phyloP scores from a whole-genome alignment of 2,329 filamentous ascomycete genomes.

The Cercospora janseana region DNA sequence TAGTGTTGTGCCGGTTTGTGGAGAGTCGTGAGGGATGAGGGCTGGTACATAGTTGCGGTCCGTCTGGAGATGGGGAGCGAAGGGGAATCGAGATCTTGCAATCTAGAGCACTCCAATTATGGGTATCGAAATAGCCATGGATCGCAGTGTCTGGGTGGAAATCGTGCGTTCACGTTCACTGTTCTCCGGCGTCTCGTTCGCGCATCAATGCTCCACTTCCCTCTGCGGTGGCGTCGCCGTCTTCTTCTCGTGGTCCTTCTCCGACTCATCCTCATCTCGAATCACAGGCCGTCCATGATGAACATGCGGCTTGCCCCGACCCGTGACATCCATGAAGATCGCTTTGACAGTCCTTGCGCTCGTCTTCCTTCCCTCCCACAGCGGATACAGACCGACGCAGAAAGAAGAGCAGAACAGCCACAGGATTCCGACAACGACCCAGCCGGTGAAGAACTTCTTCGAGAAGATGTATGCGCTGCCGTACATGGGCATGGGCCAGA shows the following conservation, averaged over 20 bases:
- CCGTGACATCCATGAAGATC: slow-evolving; percentile 60
- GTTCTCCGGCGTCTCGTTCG: background rate
- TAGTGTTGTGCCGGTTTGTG: slow-evolving; percentile 2
- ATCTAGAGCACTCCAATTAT: no score
- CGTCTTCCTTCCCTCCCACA: slow-evolving; percentile 73
- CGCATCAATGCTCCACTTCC: slow-evolving; percentile 19
- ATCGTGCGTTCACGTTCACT: no score
- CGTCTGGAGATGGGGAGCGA: background rate
- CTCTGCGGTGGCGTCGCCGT: slow-evolving; percentile 33
- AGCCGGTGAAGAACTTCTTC: slow-evolving; percentile 66
- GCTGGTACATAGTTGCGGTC: no score
- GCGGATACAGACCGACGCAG: slow-evolving; percentile 75
- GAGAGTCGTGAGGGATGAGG: background rate
- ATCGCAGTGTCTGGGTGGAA: background rate
- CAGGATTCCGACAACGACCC: slow-evolving; percentile 64
- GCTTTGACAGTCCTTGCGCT: slow-evolving; percentile 60
- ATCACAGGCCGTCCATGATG: slow-evolving; percentile 35
- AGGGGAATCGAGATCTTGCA: no score
- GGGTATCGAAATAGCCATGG: background rate
- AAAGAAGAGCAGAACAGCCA: slow-evolving; percentile 74
- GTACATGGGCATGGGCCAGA: slow-evolving; percentile 94
- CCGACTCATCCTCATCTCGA: slow-evolving; percentile 32
- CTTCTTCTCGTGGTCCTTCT: slow-evolving; percentile 32
- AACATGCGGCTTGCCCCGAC: slow-evolving; percentile 33
- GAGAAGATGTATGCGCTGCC: slow-evolving; percentile 77